phyloP scores from a whole-genome alignment of 2,329 filamentous ascomycete genomes.

The Tolypocladium tropicale region DNA sequence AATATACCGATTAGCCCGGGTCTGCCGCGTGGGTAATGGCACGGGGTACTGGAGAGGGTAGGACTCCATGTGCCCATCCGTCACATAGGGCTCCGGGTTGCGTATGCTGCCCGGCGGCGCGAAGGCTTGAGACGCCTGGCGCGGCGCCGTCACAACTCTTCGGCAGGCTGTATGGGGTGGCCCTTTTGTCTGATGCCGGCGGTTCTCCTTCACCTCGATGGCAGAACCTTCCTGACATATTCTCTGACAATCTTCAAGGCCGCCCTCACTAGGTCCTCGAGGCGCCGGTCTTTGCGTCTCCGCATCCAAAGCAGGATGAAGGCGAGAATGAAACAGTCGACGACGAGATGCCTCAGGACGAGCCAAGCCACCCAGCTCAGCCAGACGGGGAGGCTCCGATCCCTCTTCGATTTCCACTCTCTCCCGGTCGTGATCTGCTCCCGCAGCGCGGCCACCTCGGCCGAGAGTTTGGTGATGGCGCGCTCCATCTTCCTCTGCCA shows the following conservation, averaged over 20 bases:
- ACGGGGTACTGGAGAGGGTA: neutral
- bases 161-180: neutral
- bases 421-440: constrained; percentile 78
- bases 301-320: constrained; percentile 64
- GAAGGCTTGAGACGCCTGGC: neutral
- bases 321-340: constrained; percentile 58
- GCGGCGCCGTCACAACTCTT: neutral
- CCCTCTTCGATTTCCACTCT: constrained; percentile 57
- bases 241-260: constrained; percentile 47
- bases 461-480: constrained; percentile 78
- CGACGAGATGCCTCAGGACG: constrained; percentile 59
- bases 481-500: constrained; percentile 80
- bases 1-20: neutral
- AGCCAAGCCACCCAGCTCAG: constrained; percentile 60
- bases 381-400: constrained; percentile 59
- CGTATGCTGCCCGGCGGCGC: neutral
- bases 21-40: neutral
- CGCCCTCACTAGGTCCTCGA: constrained; percentile 65
- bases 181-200: neutral
- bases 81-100: neutral
- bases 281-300: constrained; percentile 55
- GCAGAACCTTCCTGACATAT: constrained; percentile 48
- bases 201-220: constrained; percentile 35
- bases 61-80: neutral
- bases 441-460: constrained; percentile 81